These are phyloP conservation scores for Erysimum cheiranthoides DNA, from an alignment of 345 rosid genomes.

Conservation along the genomic window DNA sequence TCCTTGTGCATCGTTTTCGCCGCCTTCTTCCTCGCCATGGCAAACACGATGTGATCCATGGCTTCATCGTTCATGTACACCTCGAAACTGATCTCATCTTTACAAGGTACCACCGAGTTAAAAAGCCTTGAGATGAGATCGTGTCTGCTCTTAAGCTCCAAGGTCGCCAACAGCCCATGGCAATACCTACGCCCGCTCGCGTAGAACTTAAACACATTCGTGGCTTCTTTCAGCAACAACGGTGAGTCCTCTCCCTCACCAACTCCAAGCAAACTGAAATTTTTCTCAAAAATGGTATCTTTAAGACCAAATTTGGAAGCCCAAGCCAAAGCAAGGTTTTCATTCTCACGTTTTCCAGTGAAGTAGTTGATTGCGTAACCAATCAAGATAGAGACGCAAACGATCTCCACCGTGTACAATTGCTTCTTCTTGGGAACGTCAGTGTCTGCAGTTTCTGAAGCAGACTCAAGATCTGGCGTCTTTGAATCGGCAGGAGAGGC, in stretches of 20 bases:
- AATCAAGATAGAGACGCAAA: constrained; percentile 67
- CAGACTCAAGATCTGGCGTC: constrained; percentile 45
- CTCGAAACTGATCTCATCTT: constrained; percentile 89
- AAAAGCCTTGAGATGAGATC: constrained; percentile 84
- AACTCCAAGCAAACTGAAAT: constrained; percentile 81
- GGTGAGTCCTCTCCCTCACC: constrained; percentile 87
- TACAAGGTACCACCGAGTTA: constrained; percentile 79
- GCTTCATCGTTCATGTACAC: constrained; percentile 92
- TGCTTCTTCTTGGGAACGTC: constrained; percentile 40
- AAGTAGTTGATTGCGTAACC: constrained; percentile 73
- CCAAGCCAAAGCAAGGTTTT: constrained; percentile 87
- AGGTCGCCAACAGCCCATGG: constrained; percentile 87
- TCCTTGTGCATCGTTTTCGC: constrained; percentile 91
- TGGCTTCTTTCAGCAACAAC: constrained; percentile 84
- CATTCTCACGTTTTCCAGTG: constrained; percentile 85
- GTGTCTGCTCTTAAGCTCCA: constrained; percentile 96
- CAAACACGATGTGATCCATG: constrained; percentile 89
- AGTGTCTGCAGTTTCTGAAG: constrained; percentile 29
- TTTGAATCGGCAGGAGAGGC: constrained; percentile 39
- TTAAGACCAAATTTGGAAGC: constrained; percentile 78
- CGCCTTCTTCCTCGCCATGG: constrained; percentile 83
- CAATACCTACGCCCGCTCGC: constrained; percentile 96
- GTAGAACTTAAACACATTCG: constrained; percentile 85
- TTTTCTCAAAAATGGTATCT: constrained; percentile 78
- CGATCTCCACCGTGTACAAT: constrained; percentile 67